Percentiles rank a stretch among this genome's conserved stretches.
phyloP scores from a whole-genome alignment of 768 basidiomycete genomes.

The Gymnopilus dilepis region DNA sequence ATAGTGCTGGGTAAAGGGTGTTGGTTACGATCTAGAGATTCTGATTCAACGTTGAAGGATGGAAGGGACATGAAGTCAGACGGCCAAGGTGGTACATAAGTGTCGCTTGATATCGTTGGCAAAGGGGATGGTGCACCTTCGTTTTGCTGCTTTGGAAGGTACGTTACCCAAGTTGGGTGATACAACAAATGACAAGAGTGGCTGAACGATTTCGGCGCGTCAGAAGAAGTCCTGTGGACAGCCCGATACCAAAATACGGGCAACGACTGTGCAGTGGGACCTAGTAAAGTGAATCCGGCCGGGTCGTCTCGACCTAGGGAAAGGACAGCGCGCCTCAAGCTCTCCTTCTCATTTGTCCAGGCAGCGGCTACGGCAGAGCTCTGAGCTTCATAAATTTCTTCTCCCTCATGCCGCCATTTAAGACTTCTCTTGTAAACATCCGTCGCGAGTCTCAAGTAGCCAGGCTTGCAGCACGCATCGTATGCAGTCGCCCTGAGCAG shows the following conservation, averaged over 20 bases:
- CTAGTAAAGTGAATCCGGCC: background rate
- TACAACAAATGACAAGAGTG: slow-evolving; percentile 14
- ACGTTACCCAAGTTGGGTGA: slow-evolving; percentile 5
- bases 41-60: too few relatives aligned
- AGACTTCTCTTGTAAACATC: slow-evolving; percentile 7
- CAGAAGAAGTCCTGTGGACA: background rate
- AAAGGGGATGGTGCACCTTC: background rate
- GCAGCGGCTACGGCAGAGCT: background rate
- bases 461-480: slow-evolving; percentile 10
- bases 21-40: background rate
- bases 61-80: slow-evolving; percentile 9
- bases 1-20: slow-evolving; percentile 8
- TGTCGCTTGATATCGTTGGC: background rate
- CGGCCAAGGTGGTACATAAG: slow-evolving; percentile 8
- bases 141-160: background rate
- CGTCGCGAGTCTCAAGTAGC: slow-evolving; percentile 9
- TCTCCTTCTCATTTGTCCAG: background rate
- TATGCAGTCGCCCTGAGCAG: slow-evolving; percentile 5
- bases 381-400: background rate
- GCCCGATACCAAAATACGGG: slow-evolving; percentile 15
- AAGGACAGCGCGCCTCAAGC: background rate
- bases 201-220: background rate
- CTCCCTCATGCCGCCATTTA: background rate
- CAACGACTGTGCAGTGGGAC: background rate
- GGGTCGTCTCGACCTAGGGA: background rate